Base-by-base conservation (phyloP, 169 alveolate species). In the Plasmodium cynomolgi region DNA sequence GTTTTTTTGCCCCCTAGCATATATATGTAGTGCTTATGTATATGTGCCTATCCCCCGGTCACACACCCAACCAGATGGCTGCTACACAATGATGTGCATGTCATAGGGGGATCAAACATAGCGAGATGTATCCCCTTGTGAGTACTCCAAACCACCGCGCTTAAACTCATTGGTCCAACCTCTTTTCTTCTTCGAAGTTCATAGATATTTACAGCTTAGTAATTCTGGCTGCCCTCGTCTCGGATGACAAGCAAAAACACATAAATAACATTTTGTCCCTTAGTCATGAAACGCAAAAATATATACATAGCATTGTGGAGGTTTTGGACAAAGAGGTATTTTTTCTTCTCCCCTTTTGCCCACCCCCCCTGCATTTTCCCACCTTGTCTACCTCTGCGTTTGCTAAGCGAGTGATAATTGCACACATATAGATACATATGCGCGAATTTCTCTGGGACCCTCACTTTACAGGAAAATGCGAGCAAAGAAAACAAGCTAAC, bases 261-360 rank as follows among this genome's bases (percentile, higher is more conserved):
- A 80, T 88, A 88, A 88, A 77, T 80, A 88, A 81, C 50, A 88
- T 88, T 68, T 58, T 88, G 73, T 73, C 94, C 23, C 86, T 88
- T 68, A 88, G 75, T n/a, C 94, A 88, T 88, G 94, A 88, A 80
- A 88, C 94, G 11, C 94, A 88, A 80, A 88, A 88, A 80, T 88
- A 88, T 80, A 88, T 88, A 88, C 94, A 88, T 39, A 77, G 54
- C 47, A 81, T 88, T 62, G 90, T 88, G 47, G 94, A 88, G 82
- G 11, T 33, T 68, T 34, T 88, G 73, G 94, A 88, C 34, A 88
- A 88, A 71, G 90, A 79, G 90, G 94, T 88, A 88, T 56, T 79
- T 41, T 34, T 23, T 41, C 31, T 33, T 58, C 50, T 15, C 47
- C 72, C 5, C 20, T 11, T 50, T 72, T 73, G 2, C 23, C 58